Base-by-base conservation (phyloP, 768 basidiomycete genomes). In the Pleurotus eryngii region DNA sequence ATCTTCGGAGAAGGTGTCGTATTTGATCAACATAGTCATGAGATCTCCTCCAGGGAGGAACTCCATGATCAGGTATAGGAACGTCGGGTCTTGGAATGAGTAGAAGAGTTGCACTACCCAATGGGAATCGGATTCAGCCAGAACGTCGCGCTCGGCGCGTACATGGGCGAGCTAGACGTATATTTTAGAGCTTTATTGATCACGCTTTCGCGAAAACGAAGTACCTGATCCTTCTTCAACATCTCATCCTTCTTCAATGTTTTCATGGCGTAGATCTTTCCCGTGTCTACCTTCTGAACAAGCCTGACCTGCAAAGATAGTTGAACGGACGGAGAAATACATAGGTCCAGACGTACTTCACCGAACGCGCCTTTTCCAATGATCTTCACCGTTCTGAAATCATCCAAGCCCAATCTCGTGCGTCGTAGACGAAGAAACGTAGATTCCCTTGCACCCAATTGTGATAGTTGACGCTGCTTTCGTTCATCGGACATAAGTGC, bases 21-120 rank as follows among this genome's bases (percentile, higher is more conserved):
- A 98, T 74, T 98, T 98, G 80, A 98, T 98, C 57, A 98, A 80
- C 96, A 98, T 98, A 3, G 95, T 97, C 97, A 99, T 98, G 60
- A 98, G 79, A 70, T 99, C 97, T 30, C 97, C 97, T 46, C 97
- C 97, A 56, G 96, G 95, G 46, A 99, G 79, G 72, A 96, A 99
- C 75, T 98, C 97, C 97, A 98, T 98, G 76, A 98, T 90, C 55
- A 99, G 80, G 75, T 98, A 99, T 22, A 99, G 82, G 64, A 90
- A 93, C 53, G 87, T 76, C 1, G 90, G 76, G 69, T 98, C 97
- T 70, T 98, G 97, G 78, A 98, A 98, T n/a, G 95, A 97, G 73
- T 96, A 98, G 74, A 83, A 98, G 18, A 98, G 81, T 67, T 97
- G 93, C 5, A 98, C 96, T 42, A 98, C 95, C 96, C 95, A 98